Evolutionary conservation across 129 eudicot genomes (phyloP).

Genomic region (Artemisia annua): DNA sequence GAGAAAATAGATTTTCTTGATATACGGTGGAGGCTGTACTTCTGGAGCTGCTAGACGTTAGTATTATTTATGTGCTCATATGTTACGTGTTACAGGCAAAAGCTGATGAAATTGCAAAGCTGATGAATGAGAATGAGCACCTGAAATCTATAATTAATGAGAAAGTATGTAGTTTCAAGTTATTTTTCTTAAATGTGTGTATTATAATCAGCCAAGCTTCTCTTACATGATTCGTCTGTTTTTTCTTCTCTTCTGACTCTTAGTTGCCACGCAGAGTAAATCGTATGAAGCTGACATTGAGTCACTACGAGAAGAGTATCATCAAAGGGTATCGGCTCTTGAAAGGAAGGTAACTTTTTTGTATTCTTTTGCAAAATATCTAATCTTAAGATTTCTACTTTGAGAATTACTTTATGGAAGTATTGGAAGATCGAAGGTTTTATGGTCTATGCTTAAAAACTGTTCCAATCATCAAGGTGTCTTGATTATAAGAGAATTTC

Average conservation of each 20-base stretch:
- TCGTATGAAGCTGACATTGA: conserved; percentile 83
- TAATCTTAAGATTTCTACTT: not conserved
- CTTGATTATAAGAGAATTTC: conserved; percentile 61
- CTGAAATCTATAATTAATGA: conserved; percentile 65
- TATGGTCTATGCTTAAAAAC: not conserved
- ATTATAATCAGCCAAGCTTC: not conserved
- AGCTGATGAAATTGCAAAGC: conserved; percentile 87
- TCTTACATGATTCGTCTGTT: not conserved
- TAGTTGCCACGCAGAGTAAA: conserved; percentile 52
- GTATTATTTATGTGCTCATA: not conserved
- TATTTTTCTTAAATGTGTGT: not conserved
- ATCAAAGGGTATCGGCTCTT: conserved; percentile 80
- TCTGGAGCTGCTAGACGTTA: conserved; percentile 69
- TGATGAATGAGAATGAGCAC: conserved; percentile 92
- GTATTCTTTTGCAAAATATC: not conserved
- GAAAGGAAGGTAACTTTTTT: conserved; percentile 70
- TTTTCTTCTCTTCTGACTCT: conserved; percentile 19
- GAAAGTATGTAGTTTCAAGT: conserved; percentile 43
- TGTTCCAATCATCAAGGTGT: conserved; percentile 45
- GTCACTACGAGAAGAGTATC: conserved; percentile 81
- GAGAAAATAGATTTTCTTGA: not conserved
- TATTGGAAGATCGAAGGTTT: conserved; percentile 1
- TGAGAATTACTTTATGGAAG: not conserved
- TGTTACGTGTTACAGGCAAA: conserved; percentile 59
- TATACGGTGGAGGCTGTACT: conserved; percentile 79